A percentile compares a stretch with the other conserved stretches of the same genome.
Evolutionary conservation across 805 yeast species (phyloP).

Genomic region (Saccharomycopsis amapae): DNA sequence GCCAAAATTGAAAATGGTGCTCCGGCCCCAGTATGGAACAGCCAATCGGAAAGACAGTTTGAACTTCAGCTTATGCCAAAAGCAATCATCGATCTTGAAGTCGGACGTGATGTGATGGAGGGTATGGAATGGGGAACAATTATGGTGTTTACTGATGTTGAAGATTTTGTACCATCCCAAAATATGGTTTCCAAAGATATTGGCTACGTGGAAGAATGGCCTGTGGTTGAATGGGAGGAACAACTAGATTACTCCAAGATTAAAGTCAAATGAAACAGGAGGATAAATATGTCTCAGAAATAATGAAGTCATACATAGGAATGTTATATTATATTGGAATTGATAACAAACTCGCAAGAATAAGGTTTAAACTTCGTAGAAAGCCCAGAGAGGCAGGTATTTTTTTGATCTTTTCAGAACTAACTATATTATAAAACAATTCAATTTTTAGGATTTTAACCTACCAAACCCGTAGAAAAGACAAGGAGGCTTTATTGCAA

Average conservation of each 20-base stretch:
- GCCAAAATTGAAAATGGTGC: constrained; percentile 46
- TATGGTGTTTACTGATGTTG: constrained; percentile 66
- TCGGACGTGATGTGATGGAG: constrained; percentile 37
- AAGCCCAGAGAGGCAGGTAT: too few species aligned
- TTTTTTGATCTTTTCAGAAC: too few species aligned
- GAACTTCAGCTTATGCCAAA: constrained; percentile 95
- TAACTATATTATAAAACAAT: too few species aligned
- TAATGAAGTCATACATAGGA: too few species aligned
- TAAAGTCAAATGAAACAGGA: too few species aligned
- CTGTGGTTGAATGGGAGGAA: constrained; percentile 84
- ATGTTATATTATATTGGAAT: too few species aligned
- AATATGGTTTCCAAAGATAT: constrained; percentile 32
- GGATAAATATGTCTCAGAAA: too few species aligned
- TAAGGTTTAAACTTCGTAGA: too few species aligned
- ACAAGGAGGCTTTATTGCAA: too few species aligned
- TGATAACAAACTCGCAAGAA: too few species aligned
- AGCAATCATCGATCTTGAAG: constrained; percentile 76
- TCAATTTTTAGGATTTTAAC: too few species aligned
- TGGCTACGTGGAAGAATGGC: constrained; percentile 77
- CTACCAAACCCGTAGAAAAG: too few species aligned
- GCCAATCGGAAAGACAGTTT: constrained; percentile 45
- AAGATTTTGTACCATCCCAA: constrained; percentile 46
- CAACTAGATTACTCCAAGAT: constrained; percentile 20
- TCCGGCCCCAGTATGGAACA: constrained; percentile 57
- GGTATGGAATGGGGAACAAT: constrained; percentile 99